Percentiles rank a stretch among this genome's conserved stretches.
Conservation (phyloP, 1,284 basidiomycete species). For the Thecaphora thlaspeos region DNA sequence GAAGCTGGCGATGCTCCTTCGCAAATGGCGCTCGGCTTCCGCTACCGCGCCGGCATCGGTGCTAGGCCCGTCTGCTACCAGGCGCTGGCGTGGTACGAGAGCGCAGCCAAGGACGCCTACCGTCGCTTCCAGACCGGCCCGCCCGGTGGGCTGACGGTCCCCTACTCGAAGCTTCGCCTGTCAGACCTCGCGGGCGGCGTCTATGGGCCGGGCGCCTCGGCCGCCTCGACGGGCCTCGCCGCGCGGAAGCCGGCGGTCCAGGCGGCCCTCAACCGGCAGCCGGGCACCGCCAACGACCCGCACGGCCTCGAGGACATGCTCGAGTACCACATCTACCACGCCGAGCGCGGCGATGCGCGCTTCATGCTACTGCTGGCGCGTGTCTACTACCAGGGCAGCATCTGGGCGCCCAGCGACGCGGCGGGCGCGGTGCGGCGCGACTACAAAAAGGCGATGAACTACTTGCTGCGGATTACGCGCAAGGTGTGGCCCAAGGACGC, state of each 20-base stretch:
- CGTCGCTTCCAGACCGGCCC: slow-evolving; percentile 76
- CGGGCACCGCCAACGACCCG: slow-evolving; percentile 32
- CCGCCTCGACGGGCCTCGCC: slow-evolving; percentile 69
- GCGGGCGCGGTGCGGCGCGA: slow-evolving; percentile 48
- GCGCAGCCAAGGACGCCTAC: slow-evolving; percentile 61
- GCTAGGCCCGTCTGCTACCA: slow-evolving; percentile 65
- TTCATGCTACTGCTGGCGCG: slow-evolving; percentile 41
- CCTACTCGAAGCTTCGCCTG: slow-evolving; percentile 75
- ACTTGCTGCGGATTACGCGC: slow-evolving; percentile 30
- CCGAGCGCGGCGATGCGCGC: slow-evolving; percentile 34
- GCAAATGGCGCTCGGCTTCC: slow-evolving; percentile 88
- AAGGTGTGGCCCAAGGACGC: slow-evolving; percentile 52
- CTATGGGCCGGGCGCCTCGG: slow-evolving; percentile 88
- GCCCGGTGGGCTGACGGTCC: slow-evolving; percentile 82
- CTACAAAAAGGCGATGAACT: slow-evolving; percentile 34
- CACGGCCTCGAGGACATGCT: slow-evolving; percentile 71
- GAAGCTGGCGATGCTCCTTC: slow-evolving; percentile 81
- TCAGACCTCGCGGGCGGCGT: slow-evolving; percentile 87
- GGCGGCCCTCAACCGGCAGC: slow-evolving; percentile 62
- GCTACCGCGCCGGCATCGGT: slow-evolving; percentile 94
- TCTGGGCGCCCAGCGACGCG: slow-evolving; percentile 44
- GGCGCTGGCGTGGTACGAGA: slow-evolving; percentile 47
- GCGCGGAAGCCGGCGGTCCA: slow-evolving; percentile 73
- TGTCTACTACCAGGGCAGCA: slow-evolving; percentile 52
- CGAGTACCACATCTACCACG: slow-evolving; percentile 62